A percentile compares a stretch with the other conserved stretches of the same genome.
phyloP scores from a whole-genome alignment of 345 rosid species.

The Erodium maritimum region DNA sequence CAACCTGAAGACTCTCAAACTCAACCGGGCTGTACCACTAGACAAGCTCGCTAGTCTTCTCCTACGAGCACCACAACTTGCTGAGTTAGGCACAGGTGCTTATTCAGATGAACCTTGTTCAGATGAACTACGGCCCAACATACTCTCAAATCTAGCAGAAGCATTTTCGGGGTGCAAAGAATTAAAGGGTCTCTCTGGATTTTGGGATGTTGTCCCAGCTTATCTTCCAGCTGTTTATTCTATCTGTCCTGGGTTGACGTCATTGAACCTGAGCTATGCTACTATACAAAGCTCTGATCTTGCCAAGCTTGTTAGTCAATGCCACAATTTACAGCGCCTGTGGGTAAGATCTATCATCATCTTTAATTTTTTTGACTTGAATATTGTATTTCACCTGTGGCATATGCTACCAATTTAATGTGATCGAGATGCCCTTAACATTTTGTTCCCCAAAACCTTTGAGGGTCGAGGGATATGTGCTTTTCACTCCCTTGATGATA shows the following conservation, averaged over 20 bases:
- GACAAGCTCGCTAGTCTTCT: constrained; percentile 57
- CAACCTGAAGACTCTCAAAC: constrained; percentile 54
- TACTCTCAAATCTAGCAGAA: constrained; percentile 32
- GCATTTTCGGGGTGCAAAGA: constrained; percentile 63
- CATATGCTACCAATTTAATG: no score
- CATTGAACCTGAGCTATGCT: constrained; percentile 84
- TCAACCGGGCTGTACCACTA: constrained; percentile 62
- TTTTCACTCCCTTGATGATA: no score
- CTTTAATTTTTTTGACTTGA: no score
- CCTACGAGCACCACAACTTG: constrained; percentile 62
- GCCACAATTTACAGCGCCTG: constrained; percentile 61
- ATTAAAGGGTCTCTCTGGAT: constrained; percentile 65
- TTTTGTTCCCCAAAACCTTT: no score
- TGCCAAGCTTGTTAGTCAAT: constrained; percentile 50
- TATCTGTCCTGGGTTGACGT: constrained; percentile 53
- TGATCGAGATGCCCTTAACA: no score
- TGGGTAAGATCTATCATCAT: constrained; percentile 39
- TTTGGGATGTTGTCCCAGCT: constrained; percentile 79
- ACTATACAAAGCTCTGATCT: constrained; percentile 55
- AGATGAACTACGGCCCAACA: constrained; percentile 39
- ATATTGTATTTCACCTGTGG: no score
- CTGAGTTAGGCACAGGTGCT: constrained; percentile 75
- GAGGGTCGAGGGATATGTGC: no score
- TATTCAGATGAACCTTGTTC: constrained; percentile 48
- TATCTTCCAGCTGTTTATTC: constrained; percentile 73